Base-by-base conservation (phyloP, 495 filamentous ascomycete species). In the Lasiosphaeria hispida region DNA sequence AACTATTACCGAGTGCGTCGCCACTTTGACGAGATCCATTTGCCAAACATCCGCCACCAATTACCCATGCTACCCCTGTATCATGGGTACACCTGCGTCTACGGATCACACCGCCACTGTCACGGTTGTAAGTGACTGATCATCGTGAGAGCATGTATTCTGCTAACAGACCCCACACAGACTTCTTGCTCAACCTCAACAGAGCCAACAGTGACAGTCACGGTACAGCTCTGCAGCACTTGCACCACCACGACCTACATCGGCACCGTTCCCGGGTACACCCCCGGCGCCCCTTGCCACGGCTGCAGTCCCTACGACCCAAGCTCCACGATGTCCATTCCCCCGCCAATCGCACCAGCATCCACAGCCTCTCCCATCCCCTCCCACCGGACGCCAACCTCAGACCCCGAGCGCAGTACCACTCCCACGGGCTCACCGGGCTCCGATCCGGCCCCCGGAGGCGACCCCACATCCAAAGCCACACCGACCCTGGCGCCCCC, bases 51-150 rank as follows among this genome's bases (percentile, higher is more conserved):
- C 65, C 1, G 66, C 66, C 3, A 57, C 70, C 1, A 65, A 64
- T 45, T 62, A 60, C 34, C 71, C 73, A 8, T 77, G 74, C 55
- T 77, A 75, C 18, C 67, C 69, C 10, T 77, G 74, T 51, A 62
- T 67, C 30, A 61, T 63, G 40, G 59, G 55, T 9, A 58, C 63
- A 10, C 60, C 60, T 10, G 13, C 61, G 10, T 44, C 67, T 0
- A 45, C 49, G 10, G 57, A 60, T 14, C 59, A 65, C 54, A 63
- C 62, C n/a, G 61, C 67, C 17, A 77, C 73, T 0, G 70, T 71
- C 34, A 72, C 72, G 3, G 52, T 66, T 43, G 69, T 70, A 63
- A 17, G 38, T 59, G 23, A 44, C 35, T 19, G 18, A 49, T 0
- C 8, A 17, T 19, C 18, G n/a, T 7, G 43, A 23, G 4, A 34